phyloP scores from a whole-genome alignment of 257 asterid genomes.

The Jasminum sambac region DNA sequence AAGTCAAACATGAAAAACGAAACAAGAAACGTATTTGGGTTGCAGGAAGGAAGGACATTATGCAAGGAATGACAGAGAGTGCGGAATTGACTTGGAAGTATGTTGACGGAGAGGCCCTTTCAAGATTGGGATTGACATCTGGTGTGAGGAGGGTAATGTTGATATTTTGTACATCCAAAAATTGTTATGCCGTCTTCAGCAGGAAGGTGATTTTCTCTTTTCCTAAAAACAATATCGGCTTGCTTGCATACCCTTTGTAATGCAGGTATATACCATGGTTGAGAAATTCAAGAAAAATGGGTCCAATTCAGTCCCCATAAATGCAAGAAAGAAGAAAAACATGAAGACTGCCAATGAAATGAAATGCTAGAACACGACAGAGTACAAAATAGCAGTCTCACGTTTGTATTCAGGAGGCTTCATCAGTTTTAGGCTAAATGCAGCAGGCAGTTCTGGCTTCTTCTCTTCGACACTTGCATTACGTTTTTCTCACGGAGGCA shows the following conservation, averaged over 20 bases:
- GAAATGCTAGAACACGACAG: background rate
- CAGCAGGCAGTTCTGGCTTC: background rate
- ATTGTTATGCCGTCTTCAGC: no score
- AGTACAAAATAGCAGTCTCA: no score
- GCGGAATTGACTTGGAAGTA: conserved; percentile 58
- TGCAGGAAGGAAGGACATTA: conserved; percentile 47
- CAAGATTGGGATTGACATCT: conserved; percentile 86
- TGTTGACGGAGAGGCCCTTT: conserved; percentile 61
- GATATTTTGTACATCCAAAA: conserved; percentile 1
- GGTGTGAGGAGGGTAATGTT: conserved; percentile 86
- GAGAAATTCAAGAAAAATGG: conserved; percentile 66
- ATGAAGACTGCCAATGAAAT: conserved; percentile 4
- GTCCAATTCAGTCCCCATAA: conserved; percentile 33
- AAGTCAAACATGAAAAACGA: conserved; percentile 5
- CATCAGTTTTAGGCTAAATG: conserved; percentile 4
- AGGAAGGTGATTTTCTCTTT: no score
- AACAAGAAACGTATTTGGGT: conserved; percentile 22
- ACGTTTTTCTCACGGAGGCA: conserved; percentile 16
- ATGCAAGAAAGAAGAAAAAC: conserved; percentile 36
- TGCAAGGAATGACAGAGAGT: conserved; percentile 34
- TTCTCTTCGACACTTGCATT: background rate
- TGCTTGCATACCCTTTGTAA: conserved; percentile 25
- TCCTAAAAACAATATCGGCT: no score
- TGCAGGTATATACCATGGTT: conserved; percentile 78
- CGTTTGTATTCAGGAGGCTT: conserved; percentile 7